Evolutionary conservation across 2,329 filamentous ascomycete species (phyloP), one percentile per base, ranked within the genome.

Genomic region (Nemania abortiva): DNA sequence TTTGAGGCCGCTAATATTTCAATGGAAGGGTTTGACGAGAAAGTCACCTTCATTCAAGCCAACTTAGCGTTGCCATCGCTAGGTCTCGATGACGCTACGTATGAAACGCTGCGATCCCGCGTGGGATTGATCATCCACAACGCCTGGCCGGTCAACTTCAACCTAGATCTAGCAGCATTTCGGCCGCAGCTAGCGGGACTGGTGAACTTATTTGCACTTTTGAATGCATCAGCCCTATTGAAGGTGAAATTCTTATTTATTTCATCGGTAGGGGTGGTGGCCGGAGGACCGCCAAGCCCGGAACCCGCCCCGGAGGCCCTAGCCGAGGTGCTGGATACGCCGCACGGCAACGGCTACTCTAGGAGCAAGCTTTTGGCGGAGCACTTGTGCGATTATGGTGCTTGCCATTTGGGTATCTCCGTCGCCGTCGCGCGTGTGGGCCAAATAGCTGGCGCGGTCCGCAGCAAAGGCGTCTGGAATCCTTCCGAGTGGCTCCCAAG

Each of bases 401-500:
- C 73, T 0, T 47, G 47, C 2, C 68, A 72, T 15, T 56, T 74
- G 1, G 59, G 55, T 0, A 39, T 73, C 22, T 56, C 69, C 5
- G 65, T 74, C 10, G 39, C 66, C 15, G 62, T 77, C 34, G 68
- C 66, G 7, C 72, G 77, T 6, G 74, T 79, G 0, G 77, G 77
- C n/a, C 77, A 78, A 62, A 70, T 79, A 1, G 74, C 75, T 18
- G 78, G 77, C 3, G 57, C 76, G 0, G 62, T 65, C n/a, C 66
- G 55, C 11, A 18, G 54, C 24, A 42, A 6, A 4, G 80, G 80
- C 1, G 45, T 77, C 2, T 84, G 82, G 83, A 84, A 82, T 53
- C 74, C 75, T 3, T 73, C 76, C 3, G 83, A 85, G 73, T 84
- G 82, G 73, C 77, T 84, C 5, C 79, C 82, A 1, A 81, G 78